Percentiles rank a stretch among this genome's conserved stretches.
These are phyloP conservation scores for Curvularia sp. DNA, from an alignment of 2,329 filamentous ascomycete genomes.

Conservation along the genomic window DNA sequence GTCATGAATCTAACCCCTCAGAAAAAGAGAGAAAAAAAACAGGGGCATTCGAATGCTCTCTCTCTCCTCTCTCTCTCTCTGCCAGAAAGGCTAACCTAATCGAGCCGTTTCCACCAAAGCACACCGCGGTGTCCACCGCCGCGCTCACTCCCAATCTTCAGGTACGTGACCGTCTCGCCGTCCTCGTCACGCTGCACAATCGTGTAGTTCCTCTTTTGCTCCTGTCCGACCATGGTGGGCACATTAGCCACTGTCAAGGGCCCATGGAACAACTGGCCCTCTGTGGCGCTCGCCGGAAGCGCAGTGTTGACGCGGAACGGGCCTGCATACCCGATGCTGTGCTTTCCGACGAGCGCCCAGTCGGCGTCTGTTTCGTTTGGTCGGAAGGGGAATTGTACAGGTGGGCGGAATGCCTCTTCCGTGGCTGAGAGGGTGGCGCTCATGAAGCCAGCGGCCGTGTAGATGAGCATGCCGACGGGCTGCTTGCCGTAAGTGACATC, in stretches of 20 bases:
- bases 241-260: constrained; percentile 38
- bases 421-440: constrained; percentile 40
- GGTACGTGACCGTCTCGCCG: constrained; percentile 12
- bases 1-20: neutral
- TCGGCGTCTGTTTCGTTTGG: constrained; percentile 32
- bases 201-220: constrained; percentile 36
- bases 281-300: constrained; percentile 25
- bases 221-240: constrained; percentile 33
- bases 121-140: constrained; percentile 31
- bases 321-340: constrained; percentile 39
- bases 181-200: constrained; percentile 26
- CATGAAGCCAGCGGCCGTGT: constrained; percentile 38
- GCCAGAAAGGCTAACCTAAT: constrained; percentile 1
- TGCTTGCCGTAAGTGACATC: constrained; percentile 31
- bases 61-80: too few relatives aligned
- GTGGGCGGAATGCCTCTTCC: constrained; percentile 29
- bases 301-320: constrained; percentile 27
- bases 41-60: too few relatives aligned
- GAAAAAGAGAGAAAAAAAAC: neutral
- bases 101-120: constrained; percentile 37
- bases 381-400: constrained; percentile 34
- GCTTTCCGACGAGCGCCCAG: constrained; percentile 42
- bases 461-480: constrained; percentile 39
- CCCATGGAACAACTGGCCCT: constrained; percentile 39
- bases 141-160: constrained; percentile 37